These are phyloP conservation scores for Trypethelium eluteriae DNA, from an alignment of 495 filamentous ascomycete genomes.

Conservation along the genomic window DNA sequence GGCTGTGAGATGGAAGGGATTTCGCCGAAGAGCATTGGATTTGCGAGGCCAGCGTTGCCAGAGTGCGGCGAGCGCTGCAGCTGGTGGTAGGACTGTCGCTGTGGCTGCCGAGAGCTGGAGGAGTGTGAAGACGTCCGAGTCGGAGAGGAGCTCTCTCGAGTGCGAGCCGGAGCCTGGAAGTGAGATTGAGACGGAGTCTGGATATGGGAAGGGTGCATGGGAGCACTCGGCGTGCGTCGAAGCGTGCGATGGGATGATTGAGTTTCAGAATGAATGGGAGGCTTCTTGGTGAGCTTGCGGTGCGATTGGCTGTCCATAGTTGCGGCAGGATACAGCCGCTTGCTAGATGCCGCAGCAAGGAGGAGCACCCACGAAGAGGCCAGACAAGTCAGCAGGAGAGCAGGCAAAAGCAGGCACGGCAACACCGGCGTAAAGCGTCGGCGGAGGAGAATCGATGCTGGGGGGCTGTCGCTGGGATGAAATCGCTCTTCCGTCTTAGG, in stretches of 20 bases:
- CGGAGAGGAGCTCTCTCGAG: slow-evolving; percentile 1
- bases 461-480: slow-evolving; percentile 3
- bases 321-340: neutral
- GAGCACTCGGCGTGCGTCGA: slow-evolving; percentile 6
- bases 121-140: slow-evolving; percentile 6
- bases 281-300: slow-evolving; percentile 11
- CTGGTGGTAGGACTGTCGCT: slow-evolving; percentile 5
- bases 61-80: neutral
- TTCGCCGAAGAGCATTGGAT: slow-evolving; percentile 9
- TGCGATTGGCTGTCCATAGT: slow-evolving; percentile 12
- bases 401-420: neutral
- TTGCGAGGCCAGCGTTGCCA: neutral
- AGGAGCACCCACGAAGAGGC: slow-evolving; percentile 2
- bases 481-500: neutral
- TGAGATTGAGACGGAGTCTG: neutral
- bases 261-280: slow-evolving; percentile 9
- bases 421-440: neutral
- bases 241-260: neutral
- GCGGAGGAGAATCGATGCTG: neutral
- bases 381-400: neutral
- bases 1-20: slow-evolving; percentile 5
- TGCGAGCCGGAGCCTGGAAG: neutral
- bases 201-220: slow-evolving; percentile 5
- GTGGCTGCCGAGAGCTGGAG: slow-evolving; percentile 3
- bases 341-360: neutral